phyloP scores from a whole-genome alignment of 1,284 basidiomycete species.

The Coniferiporia weirii region DNA sequence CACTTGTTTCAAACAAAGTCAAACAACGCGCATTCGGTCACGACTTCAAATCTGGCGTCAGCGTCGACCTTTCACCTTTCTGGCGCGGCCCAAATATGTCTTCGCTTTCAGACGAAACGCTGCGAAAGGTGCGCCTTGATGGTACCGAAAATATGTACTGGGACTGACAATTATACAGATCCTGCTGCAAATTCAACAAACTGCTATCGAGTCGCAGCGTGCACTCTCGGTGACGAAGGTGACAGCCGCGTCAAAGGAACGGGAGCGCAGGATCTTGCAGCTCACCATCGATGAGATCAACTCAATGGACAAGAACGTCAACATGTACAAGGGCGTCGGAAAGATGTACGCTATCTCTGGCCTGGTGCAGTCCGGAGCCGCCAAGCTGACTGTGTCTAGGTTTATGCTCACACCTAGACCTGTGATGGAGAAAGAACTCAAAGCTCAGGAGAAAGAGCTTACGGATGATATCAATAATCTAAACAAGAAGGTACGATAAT shows the following conservation, averaged over 20 bases:
- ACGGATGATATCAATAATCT: slow-evolving; percentile 75
- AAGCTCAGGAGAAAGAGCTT: slow-evolving; percentile 72
- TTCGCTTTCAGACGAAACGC: slow-evolving; percentile 78
- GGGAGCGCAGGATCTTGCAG: slow-evolving; percentile 82
- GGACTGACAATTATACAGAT: slow-evolving; percentile 49
- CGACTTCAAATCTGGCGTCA: not conserved
- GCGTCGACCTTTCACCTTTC: not conserved
- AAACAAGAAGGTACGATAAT: slow-evolving; percentile 81
- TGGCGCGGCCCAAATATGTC: slow-evolving; percentile 45
- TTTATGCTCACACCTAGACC: slow-evolving; percentile 84
- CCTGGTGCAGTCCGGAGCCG: not conserved
- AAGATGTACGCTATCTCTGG: slow-evolving; percentile 68
- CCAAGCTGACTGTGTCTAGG: slow-evolving; percentile 40
- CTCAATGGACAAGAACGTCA: slow-evolving; percentile 60
- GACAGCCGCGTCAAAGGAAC: slow-evolving; percentile 74
- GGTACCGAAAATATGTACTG: not conserved
- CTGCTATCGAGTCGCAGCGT: slow-evolving; percentile 76
- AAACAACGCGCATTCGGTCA: slow-evolving; percentile 19
- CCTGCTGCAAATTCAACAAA: slow-evolving; percentile 83
- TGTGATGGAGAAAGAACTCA: slow-evolving; percentile 72
- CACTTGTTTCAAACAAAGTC: not conserved
- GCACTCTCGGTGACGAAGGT: slow-evolving; percentile 67
- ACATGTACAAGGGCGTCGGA: slow-evolving; percentile 85
- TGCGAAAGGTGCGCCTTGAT: slow-evolving; percentile 61
- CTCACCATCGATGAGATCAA: slow-evolving; percentile 77